Evolutionary conservation across 768 basidiomycete species (phyloP).

Genomic region (Tricholoma terreum): DNA sequence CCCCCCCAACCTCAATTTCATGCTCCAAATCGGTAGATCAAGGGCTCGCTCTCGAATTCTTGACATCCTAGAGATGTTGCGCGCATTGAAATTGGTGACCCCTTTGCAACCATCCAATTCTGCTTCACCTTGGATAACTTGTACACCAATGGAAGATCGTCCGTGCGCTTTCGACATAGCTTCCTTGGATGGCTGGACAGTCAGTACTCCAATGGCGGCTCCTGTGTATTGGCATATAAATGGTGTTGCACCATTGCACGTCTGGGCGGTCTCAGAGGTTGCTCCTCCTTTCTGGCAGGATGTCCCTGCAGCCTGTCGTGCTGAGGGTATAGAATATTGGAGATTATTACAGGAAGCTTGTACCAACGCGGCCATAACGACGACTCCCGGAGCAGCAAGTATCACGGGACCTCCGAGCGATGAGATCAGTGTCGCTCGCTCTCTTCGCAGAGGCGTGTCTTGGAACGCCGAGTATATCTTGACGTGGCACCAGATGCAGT

Average conservation of each 20-base stretch:
- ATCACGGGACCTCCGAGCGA: slow-evolving; percentile 23
- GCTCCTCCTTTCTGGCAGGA: slow-evolving; percentile 55
- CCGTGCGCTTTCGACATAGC: slow-evolving; percentile 46
- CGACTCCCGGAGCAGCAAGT: slow-evolving; percentile 12
- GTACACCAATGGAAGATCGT: slow-evolving; percentile 38
- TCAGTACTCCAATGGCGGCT: slow-evolving; percentile 41
- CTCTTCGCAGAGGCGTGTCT: slow-evolving; percentile 54
- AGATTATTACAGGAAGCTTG: slow-evolving; percentile 47
- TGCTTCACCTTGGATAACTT: slow-evolving; percentile 42
- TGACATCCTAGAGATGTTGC: slow-evolving; percentile 59
- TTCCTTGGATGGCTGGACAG: slow-evolving; percentile 41
- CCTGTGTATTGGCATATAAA: slow-evolving; percentile 68
- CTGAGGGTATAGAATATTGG: slow-evolving; percentile 56
- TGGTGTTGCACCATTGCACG: slow-evolving; percentile 49
- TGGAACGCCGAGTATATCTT: slow-evolving; percentile 64
- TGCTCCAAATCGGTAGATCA: slow-evolving; percentile 57
- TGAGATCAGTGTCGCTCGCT: slow-evolving; percentile 35
- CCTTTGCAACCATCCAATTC: slow-evolving; percentile 51
- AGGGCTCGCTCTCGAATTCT: slow-evolving; percentile 58
- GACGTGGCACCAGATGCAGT: slow-evolving; percentile 66
- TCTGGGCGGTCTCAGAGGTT: slow-evolving; percentile 54
- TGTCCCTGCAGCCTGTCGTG: slow-evolving; percentile 35
- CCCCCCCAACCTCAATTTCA: slow-evolving; percentile 44
- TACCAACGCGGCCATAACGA: slow-evolving; percentile 30
- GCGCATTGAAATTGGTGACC: slow-evolving; percentile 52